These are phyloP conservation scores for Cordia subcordata DNA, from an alignment of 257 asterid species.

Conservation along the genomic window DNA sequence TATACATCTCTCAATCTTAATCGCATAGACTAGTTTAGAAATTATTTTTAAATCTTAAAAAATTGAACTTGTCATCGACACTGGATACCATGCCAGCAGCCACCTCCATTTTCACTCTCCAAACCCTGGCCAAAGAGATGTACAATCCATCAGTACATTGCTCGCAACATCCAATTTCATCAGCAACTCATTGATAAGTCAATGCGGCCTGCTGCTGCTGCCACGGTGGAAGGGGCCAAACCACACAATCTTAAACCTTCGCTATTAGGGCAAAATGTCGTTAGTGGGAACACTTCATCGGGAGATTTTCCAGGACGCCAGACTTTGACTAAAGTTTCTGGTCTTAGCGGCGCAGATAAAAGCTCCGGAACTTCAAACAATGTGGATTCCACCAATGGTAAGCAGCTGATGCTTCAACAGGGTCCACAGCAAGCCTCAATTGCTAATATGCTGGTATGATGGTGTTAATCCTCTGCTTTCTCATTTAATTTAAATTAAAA, in stretches of 20 bases:
- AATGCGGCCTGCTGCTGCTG: conserved; percentile 23
- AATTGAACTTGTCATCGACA: neutral
- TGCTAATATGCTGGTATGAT: conserved; percentile 38
- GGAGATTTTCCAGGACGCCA: conserved; percentile 27
- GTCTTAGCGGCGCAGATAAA: conserved; percentile 24
- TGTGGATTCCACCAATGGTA: conserved; percentile 16
- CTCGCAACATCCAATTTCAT: conserved; percentile 41
- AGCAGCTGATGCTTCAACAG: conserved; percentile 34
- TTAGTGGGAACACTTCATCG: conserved; percentile 15
- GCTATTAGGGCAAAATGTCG: conserved; percentile 19
- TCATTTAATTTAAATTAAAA: conserved; percentile 1
- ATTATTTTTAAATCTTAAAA: neutral
- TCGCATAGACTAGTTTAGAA: neutral
- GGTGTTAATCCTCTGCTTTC: neutral
- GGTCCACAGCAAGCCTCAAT: conserved; percentile 29
- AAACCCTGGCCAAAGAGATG: conserved; percentile 47
- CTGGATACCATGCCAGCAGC: conserved; percentile 29
- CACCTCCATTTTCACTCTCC: conserved; percentile 33
- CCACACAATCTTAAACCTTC: conserved; percentile 18
- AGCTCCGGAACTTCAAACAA: conserved; percentile 28
- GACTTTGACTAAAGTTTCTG: conserved; percentile 12
- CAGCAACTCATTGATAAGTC: conserved; percentile 36
- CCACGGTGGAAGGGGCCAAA: conserved; percentile 22
- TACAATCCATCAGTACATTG: conserved; percentile 43
- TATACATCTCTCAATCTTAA: neutral